These are phyloP conservation scores for Trametes cinnabarina DNA, from an alignment of 768 basidiomycete genomes.

Conservation along the genomic window DNA sequence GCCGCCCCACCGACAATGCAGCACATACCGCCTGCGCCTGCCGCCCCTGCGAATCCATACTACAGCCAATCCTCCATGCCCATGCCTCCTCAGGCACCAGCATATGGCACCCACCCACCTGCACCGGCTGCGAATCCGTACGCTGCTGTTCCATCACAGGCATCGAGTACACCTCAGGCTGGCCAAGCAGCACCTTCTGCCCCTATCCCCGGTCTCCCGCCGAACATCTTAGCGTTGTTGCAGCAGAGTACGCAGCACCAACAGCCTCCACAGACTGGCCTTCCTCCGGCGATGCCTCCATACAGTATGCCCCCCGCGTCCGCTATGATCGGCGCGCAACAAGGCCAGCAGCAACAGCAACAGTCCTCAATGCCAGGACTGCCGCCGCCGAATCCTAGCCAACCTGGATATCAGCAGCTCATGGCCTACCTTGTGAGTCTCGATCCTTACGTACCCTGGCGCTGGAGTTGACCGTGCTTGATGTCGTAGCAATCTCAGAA, in stretches of 20 bases:
- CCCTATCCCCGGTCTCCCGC: constrained; percentile 48
- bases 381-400: constrained; percentile 35
- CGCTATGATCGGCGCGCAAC: constrained; percentile 13
- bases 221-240: constrained; percentile 66
- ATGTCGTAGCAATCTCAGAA: constrained; percentile 5
- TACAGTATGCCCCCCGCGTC: constrained; percentile 41
- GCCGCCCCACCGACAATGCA: constrained; percentile 27
- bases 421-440: constrained; percentile 65
- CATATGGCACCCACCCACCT: constrained; percentile 25
- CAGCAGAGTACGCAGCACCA: constrained; percentile 45
- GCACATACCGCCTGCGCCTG: constrained; percentile 17
- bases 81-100: constrained; percentile 17
- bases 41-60: constrained; percentile 18
- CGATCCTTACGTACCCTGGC: neutral
- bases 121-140: constrained; percentile 31
- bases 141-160: constrained; percentile 27
- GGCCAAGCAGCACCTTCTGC: constrained; percentile 34
- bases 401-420: constrained; percentile 56
- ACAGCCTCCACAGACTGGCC: constrained; percentile 31
- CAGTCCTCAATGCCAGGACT: constrained; percentile 40
- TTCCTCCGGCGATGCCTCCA: constrained; percentile 24
- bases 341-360: constrained; percentile 33
- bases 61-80: constrained; percentile 17
- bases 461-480: neutral
- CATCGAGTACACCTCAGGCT: constrained; percentile 31